phyloP scores from a whole-genome alignment of 139 green algal species.

The Marvania coccoides region DNA sequence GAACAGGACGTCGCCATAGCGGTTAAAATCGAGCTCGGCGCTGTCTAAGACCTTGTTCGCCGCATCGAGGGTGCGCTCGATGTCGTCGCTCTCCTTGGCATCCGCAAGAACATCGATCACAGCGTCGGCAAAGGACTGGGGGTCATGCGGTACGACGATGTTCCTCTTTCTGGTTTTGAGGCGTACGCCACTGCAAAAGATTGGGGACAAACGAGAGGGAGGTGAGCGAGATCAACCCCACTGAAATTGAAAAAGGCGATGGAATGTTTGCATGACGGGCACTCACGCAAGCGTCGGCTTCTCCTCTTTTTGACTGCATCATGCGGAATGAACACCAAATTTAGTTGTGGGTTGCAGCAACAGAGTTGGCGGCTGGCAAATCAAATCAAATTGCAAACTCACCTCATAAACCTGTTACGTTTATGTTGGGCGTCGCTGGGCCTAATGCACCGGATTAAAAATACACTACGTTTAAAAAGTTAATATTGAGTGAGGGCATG shows the following conservation, averaged over 20 bases:
- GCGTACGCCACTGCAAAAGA: conserved; percentile 66
- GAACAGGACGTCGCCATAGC: conserved; percentile 92
- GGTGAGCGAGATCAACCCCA: background rate
- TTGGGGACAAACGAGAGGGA: background rate
- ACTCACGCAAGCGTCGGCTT: conserved; percentile 86
- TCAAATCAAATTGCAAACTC: too few species aligned
- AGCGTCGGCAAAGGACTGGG: conserved; percentile 83
- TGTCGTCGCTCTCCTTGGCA: conserved; percentile 34
- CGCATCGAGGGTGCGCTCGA: conserved; percentile 66
- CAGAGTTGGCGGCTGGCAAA: too few species aligned
- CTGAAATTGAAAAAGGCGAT: background rate
- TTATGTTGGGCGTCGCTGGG: too few species aligned
- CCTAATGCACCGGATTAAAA: too few species aligned
- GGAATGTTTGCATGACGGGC: background rate
- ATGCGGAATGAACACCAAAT: background rate
- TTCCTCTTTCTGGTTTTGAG: conserved; percentile 96
- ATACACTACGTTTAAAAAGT: too few species aligned
- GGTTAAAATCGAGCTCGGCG: conserved; percentile 82
- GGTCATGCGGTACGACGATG: conserved; percentile 90
- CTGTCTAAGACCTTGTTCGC: conserved; percentile 73
- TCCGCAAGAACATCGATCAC: conserved; percentile 80
- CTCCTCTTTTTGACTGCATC: conserved; percentile 75
- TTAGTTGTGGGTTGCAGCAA: background rate
- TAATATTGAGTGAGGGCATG: too few species aligned
- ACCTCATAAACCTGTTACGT: too few species aligned